Percentiles rank a stretch among this genome's conserved stretches.
Evolutionary conservation across 192 early-diverging fungal species (phyloP).

Genomic region (Mortierella claussenii): DNA sequence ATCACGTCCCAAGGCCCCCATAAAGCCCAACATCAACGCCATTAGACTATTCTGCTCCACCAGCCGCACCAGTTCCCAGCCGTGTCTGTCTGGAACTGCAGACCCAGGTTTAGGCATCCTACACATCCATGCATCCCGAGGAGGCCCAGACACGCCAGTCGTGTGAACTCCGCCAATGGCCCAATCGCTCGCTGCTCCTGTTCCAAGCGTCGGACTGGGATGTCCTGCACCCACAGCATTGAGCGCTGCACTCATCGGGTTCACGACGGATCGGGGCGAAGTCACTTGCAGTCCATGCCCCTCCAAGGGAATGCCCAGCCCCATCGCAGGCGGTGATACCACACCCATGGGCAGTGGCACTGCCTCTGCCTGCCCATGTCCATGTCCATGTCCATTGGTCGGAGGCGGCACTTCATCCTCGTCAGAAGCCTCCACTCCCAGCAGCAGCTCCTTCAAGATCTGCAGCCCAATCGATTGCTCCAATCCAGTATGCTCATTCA

Average conservation of each 20-base stretch:
- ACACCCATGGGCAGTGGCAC: constrained; percentile 1
- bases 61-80: constrained; percentile 60
- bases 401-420: constrained; percentile 40
- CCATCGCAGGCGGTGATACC: constrained; percentile 11
- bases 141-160: not conserved
- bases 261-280: constrained; percentile 1
- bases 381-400: constrained; percentile 9
- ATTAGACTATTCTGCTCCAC: constrained; percentile 63
- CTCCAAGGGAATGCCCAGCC: constrained; percentile 37
- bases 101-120: constrained; percentile 43
- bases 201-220: constrained; percentile 25
- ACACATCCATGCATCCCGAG: constrained; percentile 43
- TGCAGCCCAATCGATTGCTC: constrained; percentile 61
- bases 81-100: constrained; percentile 39
- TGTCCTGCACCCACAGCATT: constrained; percentile 1
- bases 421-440: constrained; percentile 53
- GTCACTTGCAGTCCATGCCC: not conserved
- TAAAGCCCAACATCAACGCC: constrained; percentile 59
- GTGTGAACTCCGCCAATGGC: not conserved
- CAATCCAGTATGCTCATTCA: constrained; percentile 49
- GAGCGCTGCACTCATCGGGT: not conserved
- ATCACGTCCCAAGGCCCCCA: constrained; percentile 49
- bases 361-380: constrained; percentile 11
- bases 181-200: constrained; percentile 19
- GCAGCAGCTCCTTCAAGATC: constrained; percentile 57